Percentiles rank a stretch among this genome's conserved stretches.
Evolutionary conservation across 805 yeast genomes (phyloP).

Genomic region (Saturnispora halmiae): DNA sequence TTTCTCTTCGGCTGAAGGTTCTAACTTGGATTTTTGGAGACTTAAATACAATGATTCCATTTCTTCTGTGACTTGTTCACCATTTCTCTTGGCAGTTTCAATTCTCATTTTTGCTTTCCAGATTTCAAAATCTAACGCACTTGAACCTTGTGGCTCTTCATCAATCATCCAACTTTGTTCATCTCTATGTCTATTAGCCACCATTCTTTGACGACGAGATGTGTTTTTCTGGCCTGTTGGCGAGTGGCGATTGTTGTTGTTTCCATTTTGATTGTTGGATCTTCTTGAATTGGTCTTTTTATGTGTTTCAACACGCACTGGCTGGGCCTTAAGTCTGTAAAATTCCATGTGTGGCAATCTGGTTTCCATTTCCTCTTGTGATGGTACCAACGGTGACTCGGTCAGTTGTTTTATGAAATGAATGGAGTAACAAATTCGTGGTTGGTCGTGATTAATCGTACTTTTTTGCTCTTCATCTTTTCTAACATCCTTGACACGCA

Average conservation of each 20-base stretch:
- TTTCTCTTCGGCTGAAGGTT: background rate
- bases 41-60: slow-evolving; percentile 4
- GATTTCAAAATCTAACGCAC: slow-evolving; percentile 49
- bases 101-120: slow-evolving; percentile 48
- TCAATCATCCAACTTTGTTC: slow-evolving; percentile 28
- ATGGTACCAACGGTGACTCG: slow-evolving; percentile 11
- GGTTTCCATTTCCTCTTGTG: slow-evolving; percentile 17
- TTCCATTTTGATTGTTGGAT: background rate
- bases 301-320: background rate
- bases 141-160: slow-evolving; percentile 36
- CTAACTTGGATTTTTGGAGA: background rate
- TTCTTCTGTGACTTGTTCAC: slow-evolving; percentile 29
- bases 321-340: slow-evolving; percentile 33
- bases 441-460: background rate
- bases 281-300: too few relatives aligned
- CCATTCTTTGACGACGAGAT: slow-evolving; percentile 15
- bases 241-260: slow-evolving; percentile 12
- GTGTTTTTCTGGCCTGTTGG: slow-evolving; percentile 7
- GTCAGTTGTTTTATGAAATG: slow-evolving; percentile 7
- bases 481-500: slow-evolving; percentile 24
- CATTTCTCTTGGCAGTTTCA: slow-evolving; percentile 40
- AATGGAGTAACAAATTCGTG: slow-evolving; percentile 1
- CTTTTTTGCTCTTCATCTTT: background rate
- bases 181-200: slow-evolving; percentile 14
- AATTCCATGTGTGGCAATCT: slow-evolving; percentile 40